A percentile compares a stretch with the other conserved stretches of the same genome.
Conservation (phyloP, 1,284 basidiomycete species). For the Wolfiporia cocos region DNA sequence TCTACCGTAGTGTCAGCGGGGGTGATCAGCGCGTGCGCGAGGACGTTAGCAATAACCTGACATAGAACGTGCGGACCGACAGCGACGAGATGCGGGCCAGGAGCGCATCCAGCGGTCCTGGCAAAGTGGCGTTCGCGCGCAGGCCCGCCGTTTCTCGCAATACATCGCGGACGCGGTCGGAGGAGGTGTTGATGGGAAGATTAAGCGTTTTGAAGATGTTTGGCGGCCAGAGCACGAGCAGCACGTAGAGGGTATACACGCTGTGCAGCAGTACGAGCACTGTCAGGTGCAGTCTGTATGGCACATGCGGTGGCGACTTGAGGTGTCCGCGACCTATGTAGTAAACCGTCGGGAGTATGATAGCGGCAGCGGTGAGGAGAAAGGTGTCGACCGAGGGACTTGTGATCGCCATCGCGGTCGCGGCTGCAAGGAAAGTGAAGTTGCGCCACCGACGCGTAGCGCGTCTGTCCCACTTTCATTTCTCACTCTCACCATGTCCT, state of each 20-base stretch:
- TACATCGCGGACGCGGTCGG: conserved; percentile 42
- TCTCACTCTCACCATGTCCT: too few relatives aligned
- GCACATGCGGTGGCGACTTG: conserved; percentile 8
- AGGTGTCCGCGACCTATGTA: conserved; percentile 13
- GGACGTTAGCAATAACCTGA: conserved; percentile 37
- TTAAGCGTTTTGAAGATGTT: conserved; percentile 56
- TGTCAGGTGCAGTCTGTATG: conserved; percentile 17
- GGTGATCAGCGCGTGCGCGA: conserved; percentile 1
- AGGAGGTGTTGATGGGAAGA: conserved; percentile 48
- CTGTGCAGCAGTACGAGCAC: conserved; percentile 48
- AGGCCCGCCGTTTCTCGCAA: conserved; percentile 34
- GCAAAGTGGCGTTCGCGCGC: conserved; percentile 26
- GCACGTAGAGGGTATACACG: conserved; percentile 41
- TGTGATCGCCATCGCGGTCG: conserved; percentile 19
- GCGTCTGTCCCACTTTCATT: too few relatives aligned
- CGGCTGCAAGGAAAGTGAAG: too few relatives aligned
- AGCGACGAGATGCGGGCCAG: conserved; percentile 50
- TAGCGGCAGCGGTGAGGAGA: conserved; percentile 17
- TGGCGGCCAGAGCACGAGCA: conserved; percentile 45
- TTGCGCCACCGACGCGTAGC: too few relatives aligned
- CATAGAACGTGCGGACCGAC: conserved; percentile 53
- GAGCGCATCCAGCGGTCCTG: conserved; percentile 43
- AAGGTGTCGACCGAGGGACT: conserved; percentile 24
- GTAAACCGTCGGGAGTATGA: conserved; percentile 16
- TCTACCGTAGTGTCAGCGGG: conserved; percentile 26